A percentile compares a stretch with the other conserved stretches of the same genome.
Conservation (phyloP, 768 basidiomycete genomes). For the Xanthoconium stramineum region DNA sequence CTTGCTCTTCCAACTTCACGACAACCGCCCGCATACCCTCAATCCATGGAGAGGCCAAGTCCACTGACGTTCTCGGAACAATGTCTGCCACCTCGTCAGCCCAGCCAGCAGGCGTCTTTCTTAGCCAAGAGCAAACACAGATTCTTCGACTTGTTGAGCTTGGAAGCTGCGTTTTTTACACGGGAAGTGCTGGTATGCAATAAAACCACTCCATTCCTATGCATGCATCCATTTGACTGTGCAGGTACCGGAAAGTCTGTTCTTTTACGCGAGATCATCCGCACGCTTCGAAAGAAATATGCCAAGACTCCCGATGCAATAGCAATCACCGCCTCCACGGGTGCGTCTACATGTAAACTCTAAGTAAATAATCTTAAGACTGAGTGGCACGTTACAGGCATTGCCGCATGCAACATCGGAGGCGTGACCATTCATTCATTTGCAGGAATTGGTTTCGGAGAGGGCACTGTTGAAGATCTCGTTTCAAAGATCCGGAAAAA, state of each 20-base stretch:
- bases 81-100: conserved; percentile 5
- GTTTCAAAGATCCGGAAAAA: conserved; percentile 71
- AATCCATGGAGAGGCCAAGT: conserved; percentile 7
- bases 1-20: conserved; percentile 36
- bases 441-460: conserved; percentile 86
- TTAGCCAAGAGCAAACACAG: conserved; percentile 84
- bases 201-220: conserved; percentile 3
- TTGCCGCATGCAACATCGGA: conserved; percentile 97
- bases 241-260: conserved; percentile 97
- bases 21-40: conserved; percentile 13
- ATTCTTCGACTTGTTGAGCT: conserved; percentile 76
- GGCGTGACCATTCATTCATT: conserved; percentile 95
- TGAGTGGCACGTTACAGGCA: conserved; percentile 44
- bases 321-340: conserved; percentile 93
- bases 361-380: neutral
- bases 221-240: conserved; percentile 14
- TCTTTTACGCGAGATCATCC: conserved; percentile 88
- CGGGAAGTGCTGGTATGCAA: conserved; percentile 87
- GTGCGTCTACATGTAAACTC: conserved; percentile 34
- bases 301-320: conserved; percentile 62
- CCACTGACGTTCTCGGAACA: conserved; percentile 2
- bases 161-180: conserved; percentile 86
- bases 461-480: conserved; percentile 60
- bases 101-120: conserved; percentile 44
- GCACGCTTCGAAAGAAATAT: conserved; percentile 56